Percentiles rank a stretch among this genome's conserved stretches.
These are phyloP conservation scores for Aphanomyces invadans DNA, from an alignment of 352 stramenopile species.

Conservation along the genomic window DNA sequence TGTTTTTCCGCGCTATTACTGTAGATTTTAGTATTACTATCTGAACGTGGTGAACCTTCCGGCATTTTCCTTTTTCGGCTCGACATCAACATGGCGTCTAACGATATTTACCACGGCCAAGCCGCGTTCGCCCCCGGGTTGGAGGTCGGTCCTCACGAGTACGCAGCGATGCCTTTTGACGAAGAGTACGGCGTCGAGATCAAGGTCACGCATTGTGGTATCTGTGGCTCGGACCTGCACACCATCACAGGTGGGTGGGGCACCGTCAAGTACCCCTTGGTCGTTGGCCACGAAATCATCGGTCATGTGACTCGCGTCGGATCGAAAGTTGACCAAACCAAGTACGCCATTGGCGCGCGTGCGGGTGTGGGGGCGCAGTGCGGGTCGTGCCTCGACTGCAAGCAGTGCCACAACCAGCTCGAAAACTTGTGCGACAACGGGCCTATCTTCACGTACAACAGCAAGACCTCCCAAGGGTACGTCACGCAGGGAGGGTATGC, in stretches of 20 bases:
- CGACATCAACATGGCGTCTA: conserved; percentile 18
- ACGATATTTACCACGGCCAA: conserved; percentile 35
- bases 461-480: conserved; percentile 28
- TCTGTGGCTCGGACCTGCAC: conserved; percentile 53
- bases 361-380: conserved; percentile 75
- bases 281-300: conserved; percentile 51
- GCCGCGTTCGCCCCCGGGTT: conserved; percentile 35
- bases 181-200: conserved; percentile 42
- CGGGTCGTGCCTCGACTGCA: conserved; percentile 59
- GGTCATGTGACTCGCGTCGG: conserved; percentile 37
- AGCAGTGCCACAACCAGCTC: conserved; percentile 40
- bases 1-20: too few species aligned
- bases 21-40: too few species aligned
- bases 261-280: conserved; percentile 34
- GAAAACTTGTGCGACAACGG: conserved; percentile 53
- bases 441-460: conserved; percentile 44
- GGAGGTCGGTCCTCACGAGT: conserved; percentile 35
- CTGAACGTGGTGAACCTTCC: too few species aligned
- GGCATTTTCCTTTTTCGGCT: background rate
- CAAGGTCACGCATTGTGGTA: conserved; percentile 53
- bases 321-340: conserved; percentile 33
- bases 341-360: conserved; percentile 59
- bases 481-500: conserved; percentile 28
- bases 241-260: conserved; percentile 44
- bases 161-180: conserved; percentile 39